A percentile compares a stretch with the other conserved stretches of the same genome.
Conservation (phyloP, 1,284 basidiomycete species). For the Neotropicomus parvogracilis region DNA sequence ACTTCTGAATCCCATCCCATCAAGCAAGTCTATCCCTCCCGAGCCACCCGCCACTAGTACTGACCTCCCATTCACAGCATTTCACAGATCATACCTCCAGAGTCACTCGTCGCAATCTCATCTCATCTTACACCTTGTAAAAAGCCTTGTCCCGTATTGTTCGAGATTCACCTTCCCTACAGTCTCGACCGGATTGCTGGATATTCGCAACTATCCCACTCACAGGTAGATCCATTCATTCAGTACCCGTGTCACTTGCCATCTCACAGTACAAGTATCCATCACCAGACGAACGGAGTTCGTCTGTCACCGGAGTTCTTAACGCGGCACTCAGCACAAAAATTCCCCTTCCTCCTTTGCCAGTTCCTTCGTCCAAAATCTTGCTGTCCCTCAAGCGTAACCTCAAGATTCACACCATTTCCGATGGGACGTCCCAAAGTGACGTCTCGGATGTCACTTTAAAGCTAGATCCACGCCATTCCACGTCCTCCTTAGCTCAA, state of each 20-base stretch:
- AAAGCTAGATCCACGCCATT: neutral
- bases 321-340: conserved; percentile 44
- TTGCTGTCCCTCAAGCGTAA: conserved; percentile 28
- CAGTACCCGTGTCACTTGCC: conserved; percentile 1
- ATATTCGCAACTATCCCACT: conserved; percentile 22
- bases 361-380: conserved; percentile 18
- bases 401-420: conserved; percentile 8
- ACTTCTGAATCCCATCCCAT: conserved; percentile 84
- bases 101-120: conserved; percentile 54
- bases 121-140: conserved; percentile 43
- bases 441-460: neutral
- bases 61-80: conserved; percentile 43
- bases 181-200: conserved; percentile 40
- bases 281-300: conserved; percentile 29
- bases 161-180: conserved; percentile 44
- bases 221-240: conserved; percentile 10
- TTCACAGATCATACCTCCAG: conserved; percentile 62
- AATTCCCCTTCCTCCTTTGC: conserved; percentile 27
- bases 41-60: conserved; percentile 9
- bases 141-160: conserved; percentile 41
- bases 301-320: conserved; percentile 41
- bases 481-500: conserved; percentile 6
- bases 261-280: conserved; percentile 21
- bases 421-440: neutral
- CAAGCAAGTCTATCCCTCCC: conserved; percentile 48